Percentiles rank a stretch among this genome's conserved stretches.
Evolutionary conservation across 208 protist genomes (phyloP).

Genomic region (Crithidia mellificae): DNA sequence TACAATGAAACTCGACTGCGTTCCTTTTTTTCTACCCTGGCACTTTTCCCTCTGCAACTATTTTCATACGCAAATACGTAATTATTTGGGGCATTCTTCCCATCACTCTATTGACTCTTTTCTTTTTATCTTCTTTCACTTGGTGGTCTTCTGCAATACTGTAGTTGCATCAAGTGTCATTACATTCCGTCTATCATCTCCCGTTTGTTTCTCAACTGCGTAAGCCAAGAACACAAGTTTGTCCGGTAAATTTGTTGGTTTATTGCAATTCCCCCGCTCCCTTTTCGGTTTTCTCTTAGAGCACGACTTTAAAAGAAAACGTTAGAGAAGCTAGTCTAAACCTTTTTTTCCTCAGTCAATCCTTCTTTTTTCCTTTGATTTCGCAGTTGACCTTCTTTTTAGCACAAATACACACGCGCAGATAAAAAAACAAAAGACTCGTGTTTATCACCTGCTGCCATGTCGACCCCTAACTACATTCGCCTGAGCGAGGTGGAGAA

Average conservation of each 20-base stretch:
- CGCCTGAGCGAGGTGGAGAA: constrained; percentile 62
- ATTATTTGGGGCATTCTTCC: neutral
- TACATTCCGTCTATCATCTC: constrained; percentile 27
- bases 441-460: neutral
- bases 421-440: too few relatives aligned
- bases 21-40: too few relatives aligned
- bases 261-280: neutral
- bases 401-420: neutral
- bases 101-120: neutral
- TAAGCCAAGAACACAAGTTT: constrained; percentile 1
- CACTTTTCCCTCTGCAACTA: too few relatives aligned
- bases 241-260: too few relatives aligned
- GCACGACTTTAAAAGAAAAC: constrained; percentile 12
- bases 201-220: neutral
- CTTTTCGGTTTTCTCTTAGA: neutral
- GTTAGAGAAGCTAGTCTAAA: neutral
- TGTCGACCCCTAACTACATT: constrained; percentile 38
- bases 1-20: too few relatives aligned
- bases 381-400: too few relatives aligned
- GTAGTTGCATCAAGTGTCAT: too few relatives aligned
- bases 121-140: too few relatives aligned
- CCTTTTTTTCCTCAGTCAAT: neutral
- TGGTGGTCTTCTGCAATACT: too few relatives aligned
- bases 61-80: neutral
- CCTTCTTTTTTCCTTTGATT: too few relatives aligned